A percentile compares a stretch with the other conserved stretches of the same genome.
Evolutionary conservation across 495 filamentous ascomycete genomes (phyloP).

Genomic region (Hypoxylon intermedium): DNA sequence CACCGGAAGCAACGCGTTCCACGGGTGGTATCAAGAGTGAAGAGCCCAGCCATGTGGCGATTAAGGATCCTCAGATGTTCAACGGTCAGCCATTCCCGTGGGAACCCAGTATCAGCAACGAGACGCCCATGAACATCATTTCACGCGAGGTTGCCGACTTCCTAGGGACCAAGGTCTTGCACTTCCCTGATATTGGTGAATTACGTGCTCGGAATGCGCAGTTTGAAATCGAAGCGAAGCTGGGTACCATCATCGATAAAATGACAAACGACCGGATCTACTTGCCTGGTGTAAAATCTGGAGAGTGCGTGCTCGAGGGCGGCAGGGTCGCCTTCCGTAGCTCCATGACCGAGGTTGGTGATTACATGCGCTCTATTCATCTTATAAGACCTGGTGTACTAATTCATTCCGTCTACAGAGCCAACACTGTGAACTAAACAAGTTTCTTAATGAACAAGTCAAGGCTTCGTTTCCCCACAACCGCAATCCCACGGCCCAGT

Average conservation of each 20-base stretch:
- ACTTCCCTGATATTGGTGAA: constrained; percentile 62
- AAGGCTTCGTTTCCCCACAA: constrained; percentile 57
- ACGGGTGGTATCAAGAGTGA: constrained; percentile 33
- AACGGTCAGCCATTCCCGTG: constrained; percentile 58
- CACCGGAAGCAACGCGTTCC: constrained; percentile 53
- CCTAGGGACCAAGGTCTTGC: constrained; percentile 71
- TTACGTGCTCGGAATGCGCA: constrained; percentile 64
- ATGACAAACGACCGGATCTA: constrained; percentile 69
- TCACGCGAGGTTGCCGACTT: constrained; percentile 75
- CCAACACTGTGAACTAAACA: constrained; percentile 80
- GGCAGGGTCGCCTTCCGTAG: constrained; percentile 71
- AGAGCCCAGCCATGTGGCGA: constrained; percentile 16
- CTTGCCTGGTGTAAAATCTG: constrained; percentile 63
- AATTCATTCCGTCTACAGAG: constrained; percentile 50
- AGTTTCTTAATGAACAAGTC: constrained; percentile 78
- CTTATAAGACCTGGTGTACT: not conserved
- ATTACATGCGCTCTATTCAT: not conserved
- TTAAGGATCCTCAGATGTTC: constrained; percentile 28
- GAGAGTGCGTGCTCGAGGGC: constrained; percentile 68
- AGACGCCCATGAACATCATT: constrained; percentile 70
- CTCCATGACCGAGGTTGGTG: constrained; percentile 82
- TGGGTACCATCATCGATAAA: constrained; percentile 79
- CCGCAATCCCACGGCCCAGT: constrained; percentile 45
- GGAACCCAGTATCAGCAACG: constrained; percentile 75
- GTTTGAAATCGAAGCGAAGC: constrained; percentile 90